Evolutionary conservation across 305 asterid genomes (phyloP).

Genomic region (Plantago coronopus): DNA sequence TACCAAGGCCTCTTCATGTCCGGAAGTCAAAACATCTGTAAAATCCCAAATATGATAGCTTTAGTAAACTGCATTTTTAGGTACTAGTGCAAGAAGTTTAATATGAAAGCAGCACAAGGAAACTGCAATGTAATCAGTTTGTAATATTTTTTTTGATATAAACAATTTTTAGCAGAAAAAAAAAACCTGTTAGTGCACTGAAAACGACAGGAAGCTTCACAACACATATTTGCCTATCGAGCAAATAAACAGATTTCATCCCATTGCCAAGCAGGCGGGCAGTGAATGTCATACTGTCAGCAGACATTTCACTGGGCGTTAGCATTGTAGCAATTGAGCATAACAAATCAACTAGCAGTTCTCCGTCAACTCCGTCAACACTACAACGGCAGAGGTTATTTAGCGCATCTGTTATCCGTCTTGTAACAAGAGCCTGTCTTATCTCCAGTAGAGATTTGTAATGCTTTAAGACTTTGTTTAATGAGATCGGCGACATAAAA

Average conservation of each 20-base stretch:
- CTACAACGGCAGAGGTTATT: conserved; percentile 63
- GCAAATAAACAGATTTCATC: conserved; percentile 60
- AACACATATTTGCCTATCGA: conserved; percentile 67
- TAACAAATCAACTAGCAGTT: conserved; percentile 60
- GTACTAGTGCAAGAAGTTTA: no score
- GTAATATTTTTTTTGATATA: neutral
- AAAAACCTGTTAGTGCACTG: conserved; percentile 64
- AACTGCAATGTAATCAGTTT: no score
- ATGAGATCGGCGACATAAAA: conserved; percentile 56
- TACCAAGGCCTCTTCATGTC: conserved; percentile 71
- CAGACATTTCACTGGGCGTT: conserved; percentile 57
- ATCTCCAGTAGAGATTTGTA: conserved; percentile 73
- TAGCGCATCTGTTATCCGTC: conserved; percentile 65
- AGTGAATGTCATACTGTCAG: conserved; percentile 69
- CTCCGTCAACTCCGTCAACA: conserved; percentile 58
- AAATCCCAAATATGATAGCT: conserved; percentile 14
- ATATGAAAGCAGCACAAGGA: no score
- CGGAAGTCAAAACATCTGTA: conserved; percentile 79
- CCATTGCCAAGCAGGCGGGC: conserved; percentile 84
- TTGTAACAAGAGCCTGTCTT: conserved; percentile 58
- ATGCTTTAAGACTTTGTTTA: conserved; percentile 52
- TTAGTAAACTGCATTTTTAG: no score
- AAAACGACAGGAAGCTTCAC: conserved; percentile 76
- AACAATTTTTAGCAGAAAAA: no score
- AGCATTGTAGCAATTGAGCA: conserved; percentile 62